Conservation (phyloP, 371 early-diverging fungal genomes). For the Apophysomyces ossiformis region DNA sequence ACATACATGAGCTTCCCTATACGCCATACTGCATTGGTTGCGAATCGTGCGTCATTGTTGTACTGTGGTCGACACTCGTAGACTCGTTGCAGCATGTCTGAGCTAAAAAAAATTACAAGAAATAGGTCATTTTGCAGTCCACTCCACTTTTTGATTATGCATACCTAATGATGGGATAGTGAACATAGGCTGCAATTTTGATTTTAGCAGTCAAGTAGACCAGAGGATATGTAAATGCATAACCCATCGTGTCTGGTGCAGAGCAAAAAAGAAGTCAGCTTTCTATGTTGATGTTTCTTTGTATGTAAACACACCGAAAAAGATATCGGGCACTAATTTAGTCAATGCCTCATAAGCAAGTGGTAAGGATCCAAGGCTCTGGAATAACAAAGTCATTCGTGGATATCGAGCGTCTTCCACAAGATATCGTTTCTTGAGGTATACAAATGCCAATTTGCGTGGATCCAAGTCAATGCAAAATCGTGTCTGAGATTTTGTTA, state of each 20-base stretch:
- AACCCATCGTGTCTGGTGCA: conserved; percentile 88
- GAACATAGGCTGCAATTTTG: conserved; percentile 87
- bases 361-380: conserved; percentile 82
- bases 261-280: background rate
- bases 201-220: conserved; percentile 64
- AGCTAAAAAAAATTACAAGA: conserved; percentile 43
- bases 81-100: conserved; percentile 93
- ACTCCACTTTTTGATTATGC: background rate
- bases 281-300: background rate
- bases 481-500: conserved; percentile 50
- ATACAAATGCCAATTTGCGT: conserved; percentile 61
- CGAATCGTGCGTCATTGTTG: conserved; percentile 67
- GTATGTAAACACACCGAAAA: conserved; percentile 62
- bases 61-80: conserved; percentile 65
- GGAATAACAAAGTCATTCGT: conserved; percentile 83
- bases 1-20: conserved; percentile 67
- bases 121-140: background rate
- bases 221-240: conserved; percentile 91
- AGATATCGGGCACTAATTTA: conserved; percentile 78
- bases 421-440: conserved; percentile 64
- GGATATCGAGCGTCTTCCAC: conserved; percentile 80
- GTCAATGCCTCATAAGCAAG: conserved; percentile 81
- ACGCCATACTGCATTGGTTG: conserved; percentile 63
- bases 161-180: conserved; percentile 93
- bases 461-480: conserved; percentile 74